These are phyloP conservation scores for Melaleuca quinquenervia DNA, from an alignment of 345 rosid species.

Conservation along the genomic window DNA sequence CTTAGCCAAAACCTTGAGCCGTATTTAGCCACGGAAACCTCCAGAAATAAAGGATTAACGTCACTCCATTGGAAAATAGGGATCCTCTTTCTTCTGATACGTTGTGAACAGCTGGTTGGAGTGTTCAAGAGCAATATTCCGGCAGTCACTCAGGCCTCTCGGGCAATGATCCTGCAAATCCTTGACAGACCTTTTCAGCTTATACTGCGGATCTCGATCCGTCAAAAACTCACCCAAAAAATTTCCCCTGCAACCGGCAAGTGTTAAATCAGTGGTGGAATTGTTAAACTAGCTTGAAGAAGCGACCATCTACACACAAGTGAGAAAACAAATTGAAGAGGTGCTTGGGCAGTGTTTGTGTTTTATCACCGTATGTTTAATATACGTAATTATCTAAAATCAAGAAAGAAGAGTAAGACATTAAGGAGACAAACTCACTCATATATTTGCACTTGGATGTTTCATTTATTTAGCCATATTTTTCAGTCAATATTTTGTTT, in stretches of 20 bases:
- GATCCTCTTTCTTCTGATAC: constrained; percentile 10
- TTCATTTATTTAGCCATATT: neutral
- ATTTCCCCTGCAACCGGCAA: constrained; percentile 4
- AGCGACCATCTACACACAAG: neutral
- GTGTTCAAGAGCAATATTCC: constrained; percentile 3
- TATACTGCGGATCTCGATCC: constrained; percentile 10
- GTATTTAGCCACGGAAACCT: neutral
- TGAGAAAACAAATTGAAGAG: neutral
- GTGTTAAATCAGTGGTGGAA: neutral
- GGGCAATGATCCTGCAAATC: constrained; percentile 8
- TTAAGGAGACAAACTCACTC: neutral
- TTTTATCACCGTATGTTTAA: neutral
- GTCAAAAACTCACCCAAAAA: constrained; percentile 14
- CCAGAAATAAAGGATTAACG: neutral
- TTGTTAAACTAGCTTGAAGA: neutral
- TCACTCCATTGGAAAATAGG: neutral
- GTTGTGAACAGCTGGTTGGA: constrained; percentile 13
- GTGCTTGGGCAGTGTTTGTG: neutral
- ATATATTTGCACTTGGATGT: neutral
- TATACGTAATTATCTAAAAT: neutral
- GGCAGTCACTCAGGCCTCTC: constrained; percentile 9
- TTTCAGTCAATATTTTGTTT: neutral
- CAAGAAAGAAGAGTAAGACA: neutral
- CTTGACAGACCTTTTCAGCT: constrained; percentile 7
- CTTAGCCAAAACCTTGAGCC: neutral